Evolutionary conservation across 2,329 filamentous ascomycete genomes (phyloP).

Genomic region (Sporothrix humicola): DNA sequence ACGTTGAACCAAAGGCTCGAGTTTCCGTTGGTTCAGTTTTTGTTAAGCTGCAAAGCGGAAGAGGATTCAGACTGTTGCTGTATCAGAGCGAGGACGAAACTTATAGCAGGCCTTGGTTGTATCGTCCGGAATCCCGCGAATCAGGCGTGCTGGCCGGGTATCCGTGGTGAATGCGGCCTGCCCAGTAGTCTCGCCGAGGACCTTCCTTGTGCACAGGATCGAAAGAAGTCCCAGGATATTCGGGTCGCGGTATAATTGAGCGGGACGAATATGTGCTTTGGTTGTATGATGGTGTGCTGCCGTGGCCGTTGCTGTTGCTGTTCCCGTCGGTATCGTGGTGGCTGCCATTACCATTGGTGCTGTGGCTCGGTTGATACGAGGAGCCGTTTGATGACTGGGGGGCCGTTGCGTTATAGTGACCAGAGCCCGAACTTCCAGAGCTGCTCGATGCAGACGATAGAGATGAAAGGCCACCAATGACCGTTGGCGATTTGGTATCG

Average conservation of each 20-base stretch:
- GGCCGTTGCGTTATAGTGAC: conserved; percentile 22
- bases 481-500: conserved; percentile 24
- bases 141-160: conserved; percentile 58
- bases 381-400: background rate
- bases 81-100: background rate
- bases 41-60: too few relatives aligned
- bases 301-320: conserved; percentile 2
- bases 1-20: too few relatives aligned
- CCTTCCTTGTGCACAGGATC: conserved; percentile 61
- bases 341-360: background rate
- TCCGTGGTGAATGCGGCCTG: conserved; percentile 65
- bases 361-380: conserved; percentile 4
- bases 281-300: conserved; percentile 5
- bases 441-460: conserved; percentile 11
- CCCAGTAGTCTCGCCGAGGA: conserved; percentile 74
- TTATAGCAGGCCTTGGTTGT: conserved; percentile 74
- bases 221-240: background rate
- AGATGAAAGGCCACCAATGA: background rate
- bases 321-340: background rate
- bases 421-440: conserved; percentile 34
- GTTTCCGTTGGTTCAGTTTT: too few relatives aligned
- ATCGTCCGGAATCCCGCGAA: conserved; percentile 64
- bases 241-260: conserved; percentile 20
- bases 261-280: conserved; percentile 27
- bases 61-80: background rate